Percentiles rank a stretch among this genome's conserved stretches.
Evolutionary conservation across 106 monocot genomes (phyloP).

Genomic region (Dendrobium huoshanense): DNA sequence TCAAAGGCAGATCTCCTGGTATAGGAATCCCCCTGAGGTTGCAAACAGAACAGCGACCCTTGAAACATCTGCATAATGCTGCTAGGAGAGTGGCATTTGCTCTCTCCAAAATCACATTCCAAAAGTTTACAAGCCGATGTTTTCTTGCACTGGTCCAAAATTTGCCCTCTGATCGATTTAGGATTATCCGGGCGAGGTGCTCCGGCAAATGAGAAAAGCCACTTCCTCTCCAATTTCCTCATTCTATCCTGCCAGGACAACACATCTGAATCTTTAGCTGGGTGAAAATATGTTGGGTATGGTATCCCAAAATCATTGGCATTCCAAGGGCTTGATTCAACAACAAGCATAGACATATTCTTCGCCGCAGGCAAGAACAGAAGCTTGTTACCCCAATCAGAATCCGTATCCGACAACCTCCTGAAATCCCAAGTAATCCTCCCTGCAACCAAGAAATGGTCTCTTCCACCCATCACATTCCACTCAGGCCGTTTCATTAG

Average conservation of each 20-base stretch:
- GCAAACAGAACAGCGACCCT: constrained; percentile 79
- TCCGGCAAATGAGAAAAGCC: constrained; percentile 64
- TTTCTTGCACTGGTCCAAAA: constrained; percentile 58
- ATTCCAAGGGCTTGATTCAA: constrained; percentile 72
- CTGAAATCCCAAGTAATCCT: constrained; percentile 80
- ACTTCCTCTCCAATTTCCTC: constrained; percentile 34
- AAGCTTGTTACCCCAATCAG: constrained; percentile 64
- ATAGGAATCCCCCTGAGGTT: constrained; percentile 79
- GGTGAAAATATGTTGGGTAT: constrained; percentile 71
- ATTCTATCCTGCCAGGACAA: constrained; percentile 46
- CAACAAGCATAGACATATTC: constrained; percentile 68
- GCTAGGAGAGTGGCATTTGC: constrained; percentile 66
- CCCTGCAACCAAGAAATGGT: constrained; percentile 79
- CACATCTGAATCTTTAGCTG: constrained; percentile 34
- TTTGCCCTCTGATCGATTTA: constrained; percentile 51
- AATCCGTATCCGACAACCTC: constrained; percentile 39
- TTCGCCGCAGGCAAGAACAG: constrained; percentile 63
- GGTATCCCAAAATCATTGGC: constrained; percentile 55
- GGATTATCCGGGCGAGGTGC: constrained; percentile 26
- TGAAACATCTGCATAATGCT: constrained; percentile 85
- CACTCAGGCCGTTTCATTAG: constrained; percentile 72
- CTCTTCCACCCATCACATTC: constrained; percentile 65
- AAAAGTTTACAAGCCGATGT: constrained; percentile 49
- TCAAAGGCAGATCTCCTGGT: constrained; percentile 89
- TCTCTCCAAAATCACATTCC: constrained; percentile 77